A percentile compares a stretch with the other conserved stretches of the same genome.
These are phyloP conservation scores for Actinidia chinensis DNA, from an alignment of 179 eudicot species.

Conservation along the genomic window DNA sequence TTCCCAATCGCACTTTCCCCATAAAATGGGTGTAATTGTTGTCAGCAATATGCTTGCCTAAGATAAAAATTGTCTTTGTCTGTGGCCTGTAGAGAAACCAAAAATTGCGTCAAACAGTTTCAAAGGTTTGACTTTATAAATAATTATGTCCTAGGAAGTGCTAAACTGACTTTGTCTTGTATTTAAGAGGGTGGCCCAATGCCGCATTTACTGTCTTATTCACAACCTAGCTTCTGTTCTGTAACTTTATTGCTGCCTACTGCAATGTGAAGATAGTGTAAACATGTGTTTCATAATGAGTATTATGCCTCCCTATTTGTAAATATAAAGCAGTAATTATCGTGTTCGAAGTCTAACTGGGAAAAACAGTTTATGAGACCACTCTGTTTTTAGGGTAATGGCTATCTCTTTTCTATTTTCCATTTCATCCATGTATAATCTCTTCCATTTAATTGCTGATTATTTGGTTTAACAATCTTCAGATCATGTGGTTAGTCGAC, in stretches of 20 bases:
- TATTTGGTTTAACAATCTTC: slow-evolving; percentile 18
- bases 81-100: neutral
- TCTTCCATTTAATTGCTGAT: neutral
- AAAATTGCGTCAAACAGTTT: neutral
- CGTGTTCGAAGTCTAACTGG: neutral
- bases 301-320: neutral
- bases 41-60: neutral
- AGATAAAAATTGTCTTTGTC: neutral
- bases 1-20: neutral
- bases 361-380: neutral
- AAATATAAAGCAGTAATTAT: neutral
- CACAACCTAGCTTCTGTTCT: neutral
- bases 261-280: neutral
- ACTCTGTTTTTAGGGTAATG: neutral
- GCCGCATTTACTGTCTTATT: too few species aligned
- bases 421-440: neutral
- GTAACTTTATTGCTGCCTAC: too few species aligned
- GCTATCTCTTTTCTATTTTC: neutral
- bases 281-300: neutral
- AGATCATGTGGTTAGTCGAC: slow-evolving; percentile 89
- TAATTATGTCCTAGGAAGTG: neutral
- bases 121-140: neutral
- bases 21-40: neutral
- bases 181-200: neutral
- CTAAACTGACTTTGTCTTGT: neutral